A percentile compares a stretch with the other conserved stretches of the same genome.
These are phyloP conservation scores for Trypanosoma theileri DNA, from an alignment of 208 protist species.

Conservation along the genomic window DNA sequence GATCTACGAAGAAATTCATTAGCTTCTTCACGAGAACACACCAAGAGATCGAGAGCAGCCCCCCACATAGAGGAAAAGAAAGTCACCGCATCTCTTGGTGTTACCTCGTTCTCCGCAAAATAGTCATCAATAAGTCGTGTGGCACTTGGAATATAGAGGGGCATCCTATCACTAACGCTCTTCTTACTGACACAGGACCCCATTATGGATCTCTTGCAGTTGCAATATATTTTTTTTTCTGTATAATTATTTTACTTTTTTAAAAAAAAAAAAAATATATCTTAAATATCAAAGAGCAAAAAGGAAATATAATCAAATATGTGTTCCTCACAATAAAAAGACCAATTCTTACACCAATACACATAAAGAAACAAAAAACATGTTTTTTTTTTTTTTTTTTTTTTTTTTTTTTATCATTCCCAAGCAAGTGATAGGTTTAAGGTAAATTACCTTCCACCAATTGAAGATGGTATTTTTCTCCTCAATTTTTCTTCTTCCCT, in stretches of 20 bases:
- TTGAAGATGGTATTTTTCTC: conserved; percentile 4
- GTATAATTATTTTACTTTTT: background rate
- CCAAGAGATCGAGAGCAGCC: conserved; percentile 41
- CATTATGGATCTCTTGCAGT: conserved; percentile 26
- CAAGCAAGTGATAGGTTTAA: background rate
- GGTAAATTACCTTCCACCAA: background rate
- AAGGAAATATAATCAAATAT: too few species aligned
- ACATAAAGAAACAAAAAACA: too few species aligned
- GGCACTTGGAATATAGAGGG: conserved; percentile 38
- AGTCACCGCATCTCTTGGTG: conserved; percentile 32
- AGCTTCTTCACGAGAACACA: conserved; percentile 43
- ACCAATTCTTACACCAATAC: too few species aligned
- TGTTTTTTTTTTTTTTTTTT: too few species aligned
- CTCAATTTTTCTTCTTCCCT: background rate
- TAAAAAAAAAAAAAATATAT: background rate
- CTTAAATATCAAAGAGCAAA: too few species aligned
- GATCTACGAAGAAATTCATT: conserved; percentile 45
- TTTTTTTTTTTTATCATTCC: background rate
- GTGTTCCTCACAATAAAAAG: too few species aligned
- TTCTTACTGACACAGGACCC: conserved; percentile 30
- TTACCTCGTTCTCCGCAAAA: conserved; percentile 28
- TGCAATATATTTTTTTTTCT: background rate
- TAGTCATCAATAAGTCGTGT: conserved; percentile 47
- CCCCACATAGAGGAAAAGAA: conserved; percentile 62
- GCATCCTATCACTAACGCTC: conserved; percentile 21